Evolutionary conservation across 2,329 filamentous ascomycete species (phyloP).

Genomic region (Scedosporium aurantiacum): DNA sequence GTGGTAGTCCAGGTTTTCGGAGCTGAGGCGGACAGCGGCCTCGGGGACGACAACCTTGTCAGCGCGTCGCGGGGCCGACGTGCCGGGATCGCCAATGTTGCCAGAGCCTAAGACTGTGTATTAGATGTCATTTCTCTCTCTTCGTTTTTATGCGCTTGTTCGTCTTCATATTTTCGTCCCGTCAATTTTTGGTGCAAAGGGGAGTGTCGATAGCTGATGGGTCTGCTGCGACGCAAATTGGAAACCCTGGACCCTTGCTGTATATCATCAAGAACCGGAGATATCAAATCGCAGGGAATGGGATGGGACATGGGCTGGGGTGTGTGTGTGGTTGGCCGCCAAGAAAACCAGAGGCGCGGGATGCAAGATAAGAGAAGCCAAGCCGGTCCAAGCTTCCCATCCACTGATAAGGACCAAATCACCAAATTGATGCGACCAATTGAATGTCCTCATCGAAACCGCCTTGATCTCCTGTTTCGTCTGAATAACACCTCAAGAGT

Average conservation of each 20-base stretch:
- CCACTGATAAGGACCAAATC: neutral
- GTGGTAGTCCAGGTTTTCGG: slow-evolving; percentile 40
- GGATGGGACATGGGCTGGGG: neutral
- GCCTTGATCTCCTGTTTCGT: neutral
- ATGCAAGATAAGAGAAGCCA: slow-evolving; percentile 4
- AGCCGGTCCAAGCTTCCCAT: neutral
- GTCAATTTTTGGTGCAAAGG: neutral
- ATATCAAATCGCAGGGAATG: neutral
- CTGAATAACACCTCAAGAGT: neutral
- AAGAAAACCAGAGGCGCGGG: neutral
- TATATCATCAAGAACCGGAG: too few species aligned
- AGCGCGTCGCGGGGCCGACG: slow-evolving; percentile 25
- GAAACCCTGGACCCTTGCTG: too few species aligned
- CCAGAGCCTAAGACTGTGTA: slow-evolving; percentile 34
- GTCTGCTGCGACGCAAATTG: too few species aligned
- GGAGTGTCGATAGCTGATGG: neutral
- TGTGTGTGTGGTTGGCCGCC: neutral
- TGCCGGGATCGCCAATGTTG: slow-evolving; percentile 43
- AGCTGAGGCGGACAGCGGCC: slow-evolving; percentile 35
- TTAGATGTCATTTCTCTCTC: neutral
- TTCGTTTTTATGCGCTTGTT: neutral
- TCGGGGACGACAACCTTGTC: slow-evolving; percentile 45
- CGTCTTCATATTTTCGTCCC: neutral
- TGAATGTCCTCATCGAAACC: neutral
- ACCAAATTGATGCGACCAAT: neutral